These are phyloP conservation scores for Vigna nakashimae DNA, from an alignment of 306 rosid genomes.

Conservation along the genomic window DNA sequence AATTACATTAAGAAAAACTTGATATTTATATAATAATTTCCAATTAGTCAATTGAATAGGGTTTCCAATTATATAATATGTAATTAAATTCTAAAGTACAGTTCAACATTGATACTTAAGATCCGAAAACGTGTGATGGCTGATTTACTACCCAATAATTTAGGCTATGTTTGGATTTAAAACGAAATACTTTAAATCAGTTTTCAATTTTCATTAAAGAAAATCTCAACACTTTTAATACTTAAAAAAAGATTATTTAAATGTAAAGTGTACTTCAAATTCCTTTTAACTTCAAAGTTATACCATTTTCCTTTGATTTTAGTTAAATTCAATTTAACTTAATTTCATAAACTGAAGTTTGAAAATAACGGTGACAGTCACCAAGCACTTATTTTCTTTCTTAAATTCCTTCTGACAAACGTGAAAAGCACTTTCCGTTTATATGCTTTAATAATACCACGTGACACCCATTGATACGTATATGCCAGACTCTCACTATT, in stretches of 20 bases:
- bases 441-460: background rate
- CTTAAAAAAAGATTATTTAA: too few relatives aligned
- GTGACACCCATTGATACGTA: conserved; percentile 10
- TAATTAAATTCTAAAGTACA: background rate
- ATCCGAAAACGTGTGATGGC: conserved; percentile 16
- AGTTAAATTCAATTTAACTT: too few relatives aligned
- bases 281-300: too few relatives aligned
- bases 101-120: conserved; percentile 1
- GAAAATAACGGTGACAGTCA: conserved; percentile 1
- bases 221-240: too few relatives aligned
- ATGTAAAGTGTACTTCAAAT: too few relatives aligned
- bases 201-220: too few relatives aligned
- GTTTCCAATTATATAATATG: background rate
- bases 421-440: conserved; percentile 23
- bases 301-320: too few relatives aligned
- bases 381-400: background rate
- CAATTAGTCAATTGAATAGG: too few relatives aligned
- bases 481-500: background rate
- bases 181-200: too few relatives aligned
- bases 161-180: background rate
- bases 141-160: background rate
- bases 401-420: background rate
- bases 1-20: too few relatives aligned
- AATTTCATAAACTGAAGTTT: background rate
- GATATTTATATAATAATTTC: too few relatives aligned